Evolutionary conservation across 495 filamentous ascomycete genomes (phyloP).

Genomic region (Trypethelium eluteriae): DNA sequence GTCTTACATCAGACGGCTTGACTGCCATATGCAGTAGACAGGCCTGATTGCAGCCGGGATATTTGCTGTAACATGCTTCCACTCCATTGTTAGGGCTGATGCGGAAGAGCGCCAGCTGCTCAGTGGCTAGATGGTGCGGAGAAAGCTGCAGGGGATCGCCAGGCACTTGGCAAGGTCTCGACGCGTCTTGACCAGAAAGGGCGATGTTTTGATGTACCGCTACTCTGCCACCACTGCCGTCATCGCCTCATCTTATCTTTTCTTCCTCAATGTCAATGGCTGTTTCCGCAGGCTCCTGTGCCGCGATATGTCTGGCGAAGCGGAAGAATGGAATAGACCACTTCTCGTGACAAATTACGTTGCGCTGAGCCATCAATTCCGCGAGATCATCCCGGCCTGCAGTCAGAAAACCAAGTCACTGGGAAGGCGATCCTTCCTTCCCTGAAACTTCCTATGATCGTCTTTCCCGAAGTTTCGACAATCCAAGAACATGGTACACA

Average conservation of each 20-base stretch:
- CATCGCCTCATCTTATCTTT: neutral
- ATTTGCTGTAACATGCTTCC: neutral
- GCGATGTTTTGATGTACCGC: neutral
- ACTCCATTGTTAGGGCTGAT: neutral
- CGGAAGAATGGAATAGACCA: no score
- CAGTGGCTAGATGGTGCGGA: neutral
- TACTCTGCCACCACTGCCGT: neutral
- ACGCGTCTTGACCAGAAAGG: conserved; percentile 1
- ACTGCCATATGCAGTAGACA: neutral
- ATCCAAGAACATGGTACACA: neutral
- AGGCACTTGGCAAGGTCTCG: neutral
- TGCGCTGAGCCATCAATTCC: neutral
- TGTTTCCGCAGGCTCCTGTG: neutral
- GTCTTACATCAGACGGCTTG: neutral
- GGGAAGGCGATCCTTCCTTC: no score
- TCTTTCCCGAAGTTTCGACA: no score
- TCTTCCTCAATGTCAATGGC: neutral
- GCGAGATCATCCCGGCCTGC: neutral
- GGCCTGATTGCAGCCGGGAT: neutral
- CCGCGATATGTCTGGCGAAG: neutral
- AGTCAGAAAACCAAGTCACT: no score
- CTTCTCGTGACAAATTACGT: neutral
- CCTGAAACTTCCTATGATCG: no score
- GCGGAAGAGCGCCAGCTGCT: neutral
- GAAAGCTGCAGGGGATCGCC: neutral